Evolutionary conservation across 331 rosid genomes (phyloP), one percentile per base, ranked within the genome.

Genomic region (Arachis monticola): DNA sequence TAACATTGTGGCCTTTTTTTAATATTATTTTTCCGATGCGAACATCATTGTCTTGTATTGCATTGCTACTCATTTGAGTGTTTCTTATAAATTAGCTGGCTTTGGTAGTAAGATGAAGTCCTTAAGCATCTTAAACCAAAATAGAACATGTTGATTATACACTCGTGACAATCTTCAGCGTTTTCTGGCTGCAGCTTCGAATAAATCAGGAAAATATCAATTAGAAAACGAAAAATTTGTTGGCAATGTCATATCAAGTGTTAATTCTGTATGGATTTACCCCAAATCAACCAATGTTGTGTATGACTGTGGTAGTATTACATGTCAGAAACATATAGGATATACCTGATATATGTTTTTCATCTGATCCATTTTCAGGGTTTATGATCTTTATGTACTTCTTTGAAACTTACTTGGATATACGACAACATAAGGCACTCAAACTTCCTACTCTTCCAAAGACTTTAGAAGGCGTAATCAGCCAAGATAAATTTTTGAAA

Each of bases 321-420:
- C 60, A 60, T 52, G 32, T 50, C n/a, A 8, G 11, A 65, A 30
- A 30, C 45, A 42, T 58, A 9, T 13, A 30, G 45, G 50, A 52
- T 64, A 22, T 76, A 52, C 67, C 72, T 47, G 2, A 38, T 60
- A 51, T 47, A 45, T 56, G 62, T 13, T 61, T 72, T 62, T 74
- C 69, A 61, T 59, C 30, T 48, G n/a, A 60, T 68, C 60, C 66
- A 53, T 48, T 67, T 70, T 64, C 87, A 94, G 99, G 99, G 61
- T 92, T 94, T 77, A 92, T 94, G 99, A 81, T 94, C 80, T 79
- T 88, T 13, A 88, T 88, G 93, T 94, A 94, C 79, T n/a, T 92
- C 32, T 92, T 94, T 67, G 99, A 94, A 78, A 74, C 88, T 74
- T 94, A 86, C 80, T 83, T 94, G 96, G 99, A 94, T 88, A 5